These are phyloP conservation scores for Arctostaphylos glauca DNA, from an alignment of 148 eudicot species.

Conservation along the genomic window DNA sequence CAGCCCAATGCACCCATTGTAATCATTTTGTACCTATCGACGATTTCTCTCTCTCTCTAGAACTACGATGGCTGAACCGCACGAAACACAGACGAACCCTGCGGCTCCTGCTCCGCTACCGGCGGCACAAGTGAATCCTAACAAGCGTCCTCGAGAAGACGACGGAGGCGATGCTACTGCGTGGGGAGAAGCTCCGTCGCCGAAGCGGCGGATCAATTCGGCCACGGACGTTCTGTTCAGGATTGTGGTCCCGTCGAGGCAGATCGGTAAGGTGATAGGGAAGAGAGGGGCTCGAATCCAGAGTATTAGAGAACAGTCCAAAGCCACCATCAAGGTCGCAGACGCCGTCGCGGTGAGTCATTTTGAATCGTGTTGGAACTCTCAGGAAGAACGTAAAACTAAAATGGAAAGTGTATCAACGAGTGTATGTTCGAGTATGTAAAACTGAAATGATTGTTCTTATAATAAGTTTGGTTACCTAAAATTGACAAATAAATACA, in stretches of 20 bases:
- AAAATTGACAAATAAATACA: neutral
- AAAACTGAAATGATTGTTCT: too few species aligned
- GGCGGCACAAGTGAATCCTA: constrained; percentile 10
- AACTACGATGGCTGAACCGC: constrained; percentile 40
- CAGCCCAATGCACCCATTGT: neutral
- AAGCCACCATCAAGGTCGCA: constrained; percentile 79
- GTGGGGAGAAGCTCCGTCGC: constrained; percentile 38
- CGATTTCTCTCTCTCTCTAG: neutral
- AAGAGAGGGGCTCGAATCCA: constrained; percentile 71
- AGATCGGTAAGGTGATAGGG: constrained; percentile 94
- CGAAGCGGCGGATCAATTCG: constrained; percentile 55
- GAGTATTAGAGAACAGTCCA: constrained; percentile 72
- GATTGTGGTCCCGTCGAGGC: constrained; percentile 72
- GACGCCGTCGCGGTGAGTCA: constrained; percentile 76
- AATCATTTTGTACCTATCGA: neutral
- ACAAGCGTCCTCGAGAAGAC: constrained; percentile 53
- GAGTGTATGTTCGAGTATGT: too few species aligned
- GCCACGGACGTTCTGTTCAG: constrained; percentile 64
- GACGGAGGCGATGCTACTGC: constrained; percentile 16
- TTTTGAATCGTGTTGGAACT: neutral
- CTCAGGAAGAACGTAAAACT: neutral
- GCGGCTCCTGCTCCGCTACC: constrained; percentile 12
- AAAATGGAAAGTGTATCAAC: neutral
- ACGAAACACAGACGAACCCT: constrained; percentile 24
- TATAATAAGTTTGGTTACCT: too few species aligned